A percentile compares a stretch with the other conserved stretches of the same genome.
Conservation (phyloP, 768 basidiomycete species). For the Leccinum subtestaceum region DNA sequence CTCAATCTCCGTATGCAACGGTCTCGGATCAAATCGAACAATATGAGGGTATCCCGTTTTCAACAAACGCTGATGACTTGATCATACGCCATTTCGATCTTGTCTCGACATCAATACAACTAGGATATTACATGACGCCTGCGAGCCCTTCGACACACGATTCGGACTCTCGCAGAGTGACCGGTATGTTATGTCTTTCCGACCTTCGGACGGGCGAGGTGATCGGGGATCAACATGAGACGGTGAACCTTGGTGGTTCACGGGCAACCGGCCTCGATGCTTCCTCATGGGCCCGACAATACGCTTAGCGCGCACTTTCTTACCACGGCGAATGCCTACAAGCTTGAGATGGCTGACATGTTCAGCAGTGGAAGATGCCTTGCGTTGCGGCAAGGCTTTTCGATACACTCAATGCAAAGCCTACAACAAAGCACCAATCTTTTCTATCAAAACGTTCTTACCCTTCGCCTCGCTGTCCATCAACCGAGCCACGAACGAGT, state of each 20-base stretch:
- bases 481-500: slow-evolving; percentile 45
- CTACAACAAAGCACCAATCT: slow-evolving; percentile 36
- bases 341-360: not conserved
- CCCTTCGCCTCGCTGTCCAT: slow-evolving; percentile 64
- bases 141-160: slow-evolving; percentile 6
- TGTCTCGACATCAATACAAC: slow-evolving; percentile 6
- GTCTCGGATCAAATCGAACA: slow-evolving; percentile 12
- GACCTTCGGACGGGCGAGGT: not conserved
- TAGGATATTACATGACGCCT: slow-evolving; percentile 22
- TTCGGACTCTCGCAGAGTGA: not conserved
- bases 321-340: not conserved
- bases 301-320: not conserved
- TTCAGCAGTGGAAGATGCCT: not conserved
- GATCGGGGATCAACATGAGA: not conserved
- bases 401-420: not conserved
- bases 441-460: slow-evolving; percentile 65
- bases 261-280: not conserved
- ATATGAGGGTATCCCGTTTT: not conserved
- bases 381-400: slow-evolving; percentile 5
- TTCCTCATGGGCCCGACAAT: not conserved
- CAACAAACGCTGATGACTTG: not conserved
- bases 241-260: not conserved
- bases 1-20: slow-evolving; percentile 12
- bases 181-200: not conserved
- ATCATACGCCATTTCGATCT: not conserved